Evolutionary conservation across 306 rosid genomes (phyloP).

Genomic region (Gastrolobium bilobum): DNA sequence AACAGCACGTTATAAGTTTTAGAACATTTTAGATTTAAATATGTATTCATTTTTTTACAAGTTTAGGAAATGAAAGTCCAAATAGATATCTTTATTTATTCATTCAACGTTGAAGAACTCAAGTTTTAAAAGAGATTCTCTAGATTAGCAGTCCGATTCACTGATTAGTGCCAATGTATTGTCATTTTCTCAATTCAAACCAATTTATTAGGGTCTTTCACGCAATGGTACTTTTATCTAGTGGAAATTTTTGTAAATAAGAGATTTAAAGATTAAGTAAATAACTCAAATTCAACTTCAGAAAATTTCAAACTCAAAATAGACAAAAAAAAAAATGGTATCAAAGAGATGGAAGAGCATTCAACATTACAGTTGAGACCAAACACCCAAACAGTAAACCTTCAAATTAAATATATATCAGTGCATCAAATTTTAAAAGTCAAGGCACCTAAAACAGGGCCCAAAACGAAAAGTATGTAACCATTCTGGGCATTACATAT

Average conservation of each 20-base stretch:
- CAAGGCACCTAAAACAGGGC: slow-evolving; percentile 5
- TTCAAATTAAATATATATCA: not conserved
- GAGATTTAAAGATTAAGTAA: not conserved
- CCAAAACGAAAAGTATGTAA: not conserved
- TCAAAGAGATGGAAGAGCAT: not conserved
- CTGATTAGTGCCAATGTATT: not conserved
- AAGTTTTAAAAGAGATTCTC: not conserved
- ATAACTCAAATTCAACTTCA: slow-evolving; percentile 13
- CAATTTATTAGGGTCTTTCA: slow-evolving; percentile 7
- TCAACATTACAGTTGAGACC: not conserved
- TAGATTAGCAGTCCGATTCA: slow-evolving; percentile 9
- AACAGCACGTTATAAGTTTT: not conserved
- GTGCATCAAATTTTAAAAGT: slow-evolving; percentile 16
- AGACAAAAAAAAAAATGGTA: not conserved
- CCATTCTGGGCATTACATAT: not conserved
- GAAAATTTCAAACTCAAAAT: not conserved
- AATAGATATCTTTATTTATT: not conserved
- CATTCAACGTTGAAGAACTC: not conserved
- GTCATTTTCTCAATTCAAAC: slow-evolving; percentile 3
- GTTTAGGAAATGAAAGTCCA: not conserved
- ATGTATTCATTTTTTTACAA: not conserved
- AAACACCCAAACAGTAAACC: not conserved
- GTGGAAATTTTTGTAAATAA: not conserved
- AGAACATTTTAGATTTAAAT: not conserved
- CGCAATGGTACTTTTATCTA: slow-evolving; percentile 1